Base-by-base conservation (phyloP, 2,329 filamentous ascomycete species). In the Monosporascus sp. region DNA sequence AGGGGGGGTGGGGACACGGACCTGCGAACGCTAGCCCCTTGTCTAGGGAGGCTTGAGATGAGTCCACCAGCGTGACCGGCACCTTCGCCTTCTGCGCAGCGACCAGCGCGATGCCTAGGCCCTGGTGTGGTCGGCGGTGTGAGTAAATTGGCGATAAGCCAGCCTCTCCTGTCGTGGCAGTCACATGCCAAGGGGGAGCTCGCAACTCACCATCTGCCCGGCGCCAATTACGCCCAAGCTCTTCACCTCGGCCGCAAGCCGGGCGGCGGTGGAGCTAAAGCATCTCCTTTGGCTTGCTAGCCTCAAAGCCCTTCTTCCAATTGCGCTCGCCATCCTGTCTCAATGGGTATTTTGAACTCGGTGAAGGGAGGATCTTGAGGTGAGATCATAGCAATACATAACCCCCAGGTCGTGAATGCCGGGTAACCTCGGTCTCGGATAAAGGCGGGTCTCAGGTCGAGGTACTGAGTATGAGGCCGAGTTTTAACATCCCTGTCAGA, bases 101-200 rank as follows among this genome's bases (percentile, higher is more conserved):
- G 47, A 99, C 93, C 17, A 99, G 84, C 49, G 94, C 94, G 70
- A 99, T 99, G 55, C 94, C 94, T 45, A 99, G 77, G 55, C 94
- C 94, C 93, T 97, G 63, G 3, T 56, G 53, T 61, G 54, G 68
- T 67, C 68, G 56, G 35, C 50, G 38, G 51, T 55, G 51, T 51
- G 58, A 52, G 48, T 46, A 51, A 40, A 37, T 40, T 3, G 45
- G 11, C 9, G 9, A 35, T 35, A 11, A 14, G 31, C 31, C 31
- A 35, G 11, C 11, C 31, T 14, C 9, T 35, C 5, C 31, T 35
- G 31, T 14, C 11, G 31, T 14, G 11, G 31, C 11, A 35, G 60
- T 74, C 68, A 71, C 72, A 72, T 76, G 72, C 60, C 54, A 64
- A 63, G 37, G 44, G 20, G 37, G 26, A 45, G 52, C 79, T 31